These are phyloP conservation scores for Saitozyma sp. DNA, from an alignment of 768 basidiomycete genomes.

Conservation along the genomic window DNA sequence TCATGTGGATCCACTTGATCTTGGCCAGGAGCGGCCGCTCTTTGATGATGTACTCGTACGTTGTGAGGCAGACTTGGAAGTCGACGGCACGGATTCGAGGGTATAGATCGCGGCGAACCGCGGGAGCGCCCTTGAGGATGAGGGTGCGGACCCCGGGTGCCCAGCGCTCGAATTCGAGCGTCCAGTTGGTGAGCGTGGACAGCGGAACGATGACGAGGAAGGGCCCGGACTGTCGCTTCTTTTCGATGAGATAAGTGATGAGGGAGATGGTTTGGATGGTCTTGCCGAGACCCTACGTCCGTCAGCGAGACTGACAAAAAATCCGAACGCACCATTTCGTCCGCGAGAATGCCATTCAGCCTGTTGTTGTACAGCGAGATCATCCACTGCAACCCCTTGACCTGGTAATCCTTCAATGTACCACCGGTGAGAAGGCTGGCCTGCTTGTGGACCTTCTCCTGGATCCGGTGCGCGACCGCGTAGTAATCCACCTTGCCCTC, in stretches of 20 bases:
- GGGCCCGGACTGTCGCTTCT: constrained; percentile 85
- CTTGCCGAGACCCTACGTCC: constrained; percentile 50
- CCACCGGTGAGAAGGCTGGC: constrained; percentile 70
- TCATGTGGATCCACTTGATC: constrained; percentile 96
- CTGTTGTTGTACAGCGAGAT: constrained; percentile 75
- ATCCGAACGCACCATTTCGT: constrained; percentile 56
- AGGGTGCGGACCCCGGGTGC: constrained; percentile 76
- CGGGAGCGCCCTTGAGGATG: constrained; percentile 89
- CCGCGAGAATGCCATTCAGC: constrained; percentile 62
- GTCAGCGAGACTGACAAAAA: constrained; percentile 1
- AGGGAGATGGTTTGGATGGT: constrained; percentile 58
- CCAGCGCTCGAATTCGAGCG: constrained; percentile 96
- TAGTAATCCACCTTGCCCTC: constrained; percentile 91
- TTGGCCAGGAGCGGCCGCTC: constrained; percentile 86
- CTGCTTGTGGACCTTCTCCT: constrained; percentile 70
- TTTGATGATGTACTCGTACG: constrained; percentile 97
- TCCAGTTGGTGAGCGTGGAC: constrained; percentile 96
- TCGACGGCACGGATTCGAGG: constrained; percentile 68
- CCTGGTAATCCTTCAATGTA: constrained; percentile 81
- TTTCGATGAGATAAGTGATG: constrained; percentile 90
- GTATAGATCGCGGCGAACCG: constrained; percentile 75
- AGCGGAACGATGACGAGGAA: constrained; percentile 94
- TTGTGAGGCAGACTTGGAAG: constrained; percentile 90
- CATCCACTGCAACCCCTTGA: constrained; percentile 96
- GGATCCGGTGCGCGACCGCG: constrained; percentile 86